Percentiles rank a stretch among this genome's conserved stretches.
Conservation (phyloP, 2,329 filamentous ascomycete genomes). For the Cercospora berteroae region DNA sequence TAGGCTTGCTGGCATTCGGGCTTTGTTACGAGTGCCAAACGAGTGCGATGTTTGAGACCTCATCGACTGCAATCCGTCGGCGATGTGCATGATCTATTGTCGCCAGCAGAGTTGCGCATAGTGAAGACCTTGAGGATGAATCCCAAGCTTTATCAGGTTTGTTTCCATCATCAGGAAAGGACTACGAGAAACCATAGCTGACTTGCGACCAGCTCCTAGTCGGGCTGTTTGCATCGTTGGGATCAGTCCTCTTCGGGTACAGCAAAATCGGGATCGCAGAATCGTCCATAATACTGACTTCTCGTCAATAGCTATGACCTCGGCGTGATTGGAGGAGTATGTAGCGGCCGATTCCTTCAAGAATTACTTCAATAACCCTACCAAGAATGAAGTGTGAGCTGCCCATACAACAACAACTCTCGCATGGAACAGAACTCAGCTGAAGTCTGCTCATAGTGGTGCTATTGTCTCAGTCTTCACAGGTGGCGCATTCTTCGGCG, state of each 20-base stretch:
- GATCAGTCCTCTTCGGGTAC: conserved; percentile 8
- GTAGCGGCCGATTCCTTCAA: not conserved
- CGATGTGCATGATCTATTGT: not conserved
- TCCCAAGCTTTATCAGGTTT: not conserved
- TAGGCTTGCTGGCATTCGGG: not conserved
- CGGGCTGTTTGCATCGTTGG: conserved; percentile 5
- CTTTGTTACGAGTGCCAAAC: not conserved
- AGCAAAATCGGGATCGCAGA: not conserved
- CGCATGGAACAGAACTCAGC: not conserved
- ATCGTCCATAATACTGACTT: not conserved
- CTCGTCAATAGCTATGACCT: not conserved
- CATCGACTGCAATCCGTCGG: not conserved
- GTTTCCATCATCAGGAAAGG: not conserved
- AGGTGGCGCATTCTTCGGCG: not conserved
- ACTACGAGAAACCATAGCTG: not conserved
- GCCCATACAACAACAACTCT: not conserved
- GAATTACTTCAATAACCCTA: conserved; percentile 1
- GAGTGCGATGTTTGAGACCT: not conserved
- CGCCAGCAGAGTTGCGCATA: not conserved
- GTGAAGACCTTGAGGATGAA: not conserved
- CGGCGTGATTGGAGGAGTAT: conserved; percentile 1
- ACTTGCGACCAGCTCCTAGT: not conserved
- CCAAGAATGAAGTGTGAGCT: conserved; percentile 1
- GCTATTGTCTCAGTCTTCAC: not conserved
- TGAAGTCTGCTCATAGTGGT: not conserved